Evolutionary conservation across 495 filamentous ascomycete genomes (phyloP).

Genomic region (Xylaria curta): DNA sequence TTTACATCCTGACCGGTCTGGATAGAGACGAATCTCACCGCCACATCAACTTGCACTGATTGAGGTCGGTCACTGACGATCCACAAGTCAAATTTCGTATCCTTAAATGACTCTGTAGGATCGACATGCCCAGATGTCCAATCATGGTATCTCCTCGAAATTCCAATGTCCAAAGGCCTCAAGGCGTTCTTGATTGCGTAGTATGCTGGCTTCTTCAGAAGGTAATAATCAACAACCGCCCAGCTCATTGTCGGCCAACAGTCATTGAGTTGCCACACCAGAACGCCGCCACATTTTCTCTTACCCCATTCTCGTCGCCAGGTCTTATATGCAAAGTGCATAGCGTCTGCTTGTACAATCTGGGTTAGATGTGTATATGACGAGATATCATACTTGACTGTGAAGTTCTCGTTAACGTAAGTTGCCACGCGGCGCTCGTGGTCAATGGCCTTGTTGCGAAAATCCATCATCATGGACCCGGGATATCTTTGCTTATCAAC

Average conservation of each 20-base stretch:
- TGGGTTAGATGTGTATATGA: constrained; percentile 79
- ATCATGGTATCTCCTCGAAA: constrained; percentile 67
- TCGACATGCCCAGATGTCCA: constrained; percentile 63
- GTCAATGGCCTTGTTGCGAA: constrained; percentile 85
- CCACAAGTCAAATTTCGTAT: constrained; percentile 72
- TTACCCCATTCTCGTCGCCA: constrained; percentile 76
- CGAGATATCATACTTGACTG: constrained; percentile 52
- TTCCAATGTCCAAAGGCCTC: constrained; percentile 69
- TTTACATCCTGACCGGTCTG: constrained; percentile 61
- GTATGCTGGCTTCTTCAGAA: constrained; percentile 76
- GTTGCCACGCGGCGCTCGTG: constrained; percentile 76
- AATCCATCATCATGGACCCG: constrained; percentile 77
- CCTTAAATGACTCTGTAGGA: constrained; percentile 51
- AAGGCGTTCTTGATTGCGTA: constrained; percentile 76
- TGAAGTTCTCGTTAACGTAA: constrained; percentile 78
- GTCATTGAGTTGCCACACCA: constrained; percentile 95
- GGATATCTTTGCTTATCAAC: constrained; percentile 68
- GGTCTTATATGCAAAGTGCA: constrained; percentile 75
- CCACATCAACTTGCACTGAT: constrained; percentile 55
- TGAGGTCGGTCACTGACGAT: constrained; percentile 62
- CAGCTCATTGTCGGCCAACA: constrained; percentile 86
- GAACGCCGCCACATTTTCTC: constrained; percentile 74
- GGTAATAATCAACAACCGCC: constrained; percentile 79
- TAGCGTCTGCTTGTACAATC: constrained; percentile 78
- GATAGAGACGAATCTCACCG: constrained; percentile 69